Conservation (phyloP, 2,329 filamentous ascomycete species). For the Waltergamsia citrina region DNA sequence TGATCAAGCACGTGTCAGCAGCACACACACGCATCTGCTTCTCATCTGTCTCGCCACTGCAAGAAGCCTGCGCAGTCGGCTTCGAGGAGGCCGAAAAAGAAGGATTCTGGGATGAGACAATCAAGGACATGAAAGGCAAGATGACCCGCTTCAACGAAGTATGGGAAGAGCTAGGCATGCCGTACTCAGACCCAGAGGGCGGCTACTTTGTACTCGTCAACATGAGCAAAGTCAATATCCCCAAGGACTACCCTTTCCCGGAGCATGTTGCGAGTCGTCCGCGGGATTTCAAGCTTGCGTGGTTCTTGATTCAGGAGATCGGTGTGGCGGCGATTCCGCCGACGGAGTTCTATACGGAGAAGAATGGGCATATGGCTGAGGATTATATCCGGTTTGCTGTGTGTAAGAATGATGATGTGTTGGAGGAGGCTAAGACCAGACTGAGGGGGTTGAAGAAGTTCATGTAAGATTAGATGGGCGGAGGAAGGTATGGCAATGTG, state of each 20-base stretch:
- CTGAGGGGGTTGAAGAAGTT: constrained; percentile 66
- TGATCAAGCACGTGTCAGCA: constrained; percentile 85
- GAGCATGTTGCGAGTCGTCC: constrained; percentile 77
- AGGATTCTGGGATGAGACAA: constrained; percentile 80
- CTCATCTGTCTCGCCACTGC: constrained; percentile 82
- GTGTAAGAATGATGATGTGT: constrained; percentile 84
- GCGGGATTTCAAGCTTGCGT: constrained; percentile 87
- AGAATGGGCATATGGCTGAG: constrained; percentile 76
- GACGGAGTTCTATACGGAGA: constrained; percentile 90
- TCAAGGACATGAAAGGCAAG: constrained; percentile 82
- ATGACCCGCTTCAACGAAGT: constrained; percentile 79
- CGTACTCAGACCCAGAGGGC: constrained; percentile 87
- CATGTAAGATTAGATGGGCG: too few species aligned
- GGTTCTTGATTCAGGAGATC: constrained; percentile 95
- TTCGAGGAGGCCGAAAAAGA: constrained; percentile 82
- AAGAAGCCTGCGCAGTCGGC: constrained; percentile 88
- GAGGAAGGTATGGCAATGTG: background rate
- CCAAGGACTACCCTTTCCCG: constrained; percentile 79
- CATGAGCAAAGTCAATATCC: constrained; percentile 77
- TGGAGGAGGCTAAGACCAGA: constrained; percentile 70
- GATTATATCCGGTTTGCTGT: constrained; percentile 93
- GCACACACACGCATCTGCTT: constrained; percentile 97
- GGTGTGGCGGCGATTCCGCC: constrained; percentile 94
- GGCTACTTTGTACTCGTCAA: constrained; percentile 98
- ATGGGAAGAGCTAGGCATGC: constrained; percentile 65